Base-by-base conservation (phyloP, 176 grass and related monocot genomes). In the Zoysia japonica region DNA sequence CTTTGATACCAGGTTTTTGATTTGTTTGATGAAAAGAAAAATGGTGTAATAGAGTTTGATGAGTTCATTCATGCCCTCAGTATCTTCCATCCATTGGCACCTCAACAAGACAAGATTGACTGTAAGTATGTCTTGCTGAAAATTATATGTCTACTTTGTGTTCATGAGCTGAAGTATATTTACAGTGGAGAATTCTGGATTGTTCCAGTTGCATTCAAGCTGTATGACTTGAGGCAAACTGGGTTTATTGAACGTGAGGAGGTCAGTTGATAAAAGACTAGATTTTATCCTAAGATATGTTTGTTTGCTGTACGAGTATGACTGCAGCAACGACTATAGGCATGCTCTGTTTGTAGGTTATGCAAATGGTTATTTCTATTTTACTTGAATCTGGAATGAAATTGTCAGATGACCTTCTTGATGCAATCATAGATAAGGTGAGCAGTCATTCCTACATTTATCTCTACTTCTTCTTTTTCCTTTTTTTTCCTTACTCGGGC, bases 1-100 rank as follows among this genome's bases (percentile, higher is more conserved):
- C 56, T 68, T 77, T 67, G 3, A 50, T 88, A 70, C 9, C 16
- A 92, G 90, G 79, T 92, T 60, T 97, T 97, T 81, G 3, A 91
- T 93, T 80, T 97, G 63, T 97, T 93, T 69, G 88, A 97, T 78
- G 93, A 97, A 54, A 97, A 91, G 71, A 97, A 77, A 89, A 87
- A 91, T 84, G 93, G 91, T 19, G 93, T 91, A 9, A 91, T 97
- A 46, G 88, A 85, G 9, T 97, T 97, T 81, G 88, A 97, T 35
- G 93, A 97, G 61, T 97, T 97, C 67, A 85, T 97, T 72, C 93
- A 89, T 89, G 78, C 82, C 19, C 91, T 97, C 0, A 81, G 85
- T 72, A 81, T 97, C 65, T 97, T 97, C 63, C 93, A 97, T 86
- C 93, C 93, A 35, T 81, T 39, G 41, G 84, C 93, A 70, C 86